These are phyloP conservation scores for Echium plantagineum DNA, from an alignment of 257 asterid genomes.

Conservation along the genomic window DNA sequence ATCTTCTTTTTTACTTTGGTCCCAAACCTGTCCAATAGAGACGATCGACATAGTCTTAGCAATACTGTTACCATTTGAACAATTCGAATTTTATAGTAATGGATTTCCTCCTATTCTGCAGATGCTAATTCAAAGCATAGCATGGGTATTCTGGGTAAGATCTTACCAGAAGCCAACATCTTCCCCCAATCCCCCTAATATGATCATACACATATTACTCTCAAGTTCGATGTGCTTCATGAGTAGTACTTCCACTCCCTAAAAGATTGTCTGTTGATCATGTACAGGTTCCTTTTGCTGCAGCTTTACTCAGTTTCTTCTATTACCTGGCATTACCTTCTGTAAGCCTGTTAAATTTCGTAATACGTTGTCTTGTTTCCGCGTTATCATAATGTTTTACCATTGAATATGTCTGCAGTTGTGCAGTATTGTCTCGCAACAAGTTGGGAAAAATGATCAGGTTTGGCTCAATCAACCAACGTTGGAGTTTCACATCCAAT, in stretches of 20 bases:
- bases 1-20: neutral
- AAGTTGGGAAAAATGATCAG: neutral
- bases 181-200: constrained; percentile 1
- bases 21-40: neutral
- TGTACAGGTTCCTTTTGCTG: neutral
- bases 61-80: neutral
- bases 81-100: neutral
- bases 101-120: constrained; percentile 22
- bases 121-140: constrained; percentile 75
- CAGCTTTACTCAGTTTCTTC: neutral
- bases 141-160: constrained; percentile 89
- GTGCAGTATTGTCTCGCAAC: neutral
- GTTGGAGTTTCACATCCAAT: too few species aligned
- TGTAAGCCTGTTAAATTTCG: neutral
- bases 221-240: too few species aligned
- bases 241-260: too few species aligned
- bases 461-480: neutral
- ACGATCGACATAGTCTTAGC: neutral
- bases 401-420: neutral
- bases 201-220: too few species aligned
- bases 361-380: neutral
- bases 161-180: too few species aligned
- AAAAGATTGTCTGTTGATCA: neutral
- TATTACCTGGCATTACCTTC: neutral
- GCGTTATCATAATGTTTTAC: neutral